Base-by-base conservation (phyloP, 2,329 filamentous ascomycete species). In the Cryphonectria naterciae region DNA sequence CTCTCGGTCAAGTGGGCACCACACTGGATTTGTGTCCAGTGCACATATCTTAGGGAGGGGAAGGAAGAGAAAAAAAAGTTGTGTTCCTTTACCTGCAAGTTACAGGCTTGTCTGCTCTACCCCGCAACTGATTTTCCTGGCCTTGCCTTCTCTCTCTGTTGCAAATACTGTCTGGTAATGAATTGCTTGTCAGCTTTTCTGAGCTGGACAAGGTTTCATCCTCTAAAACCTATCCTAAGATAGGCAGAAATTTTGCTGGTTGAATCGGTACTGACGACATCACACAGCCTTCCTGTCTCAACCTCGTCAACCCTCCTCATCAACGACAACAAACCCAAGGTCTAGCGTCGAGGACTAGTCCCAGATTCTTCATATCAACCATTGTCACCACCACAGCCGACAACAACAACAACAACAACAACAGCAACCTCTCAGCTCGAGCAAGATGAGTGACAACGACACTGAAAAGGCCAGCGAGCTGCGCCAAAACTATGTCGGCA, bases 381-480 rank as follows among this genome's bases (percentile, higher is more conserved):
- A 39, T 10, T 11, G 8, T n/a, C 46, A n/a, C 17, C 8, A 69
- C 56, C 54, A 71, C 70, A 35, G 54, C 22, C 25, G 25, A 60
- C 22, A 25, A 17, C 54, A 56, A 58, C 58, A 60, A 39, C 49
- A 64, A 43, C 19, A 8, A n/a, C 46, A 52, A 52, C 46, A 39
- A 39, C 37, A 3, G 11, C 37, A 17, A 49, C 22, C 46, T n/a
- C 46, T 49, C 46, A 49, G 6, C 8, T 41, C 25, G 22, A 54
- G 32, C 15, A 67, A 46, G 7, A 65, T 73, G 62, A 69, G 66
- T n/a, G 72, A 72, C 65, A 68, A 70, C 37, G 72, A 73, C 54
- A 72, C 70, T 0, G 72, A 73, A 35, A 73, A 73, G 68, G 62
- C 68, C 39, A 69, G 62, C 22, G 72, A 72, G 22, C 15, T 70